phyloP scores from a whole-genome alignment of 2,329 filamentous ascomycete genomes.

The Aspergillus persii region DNA sequence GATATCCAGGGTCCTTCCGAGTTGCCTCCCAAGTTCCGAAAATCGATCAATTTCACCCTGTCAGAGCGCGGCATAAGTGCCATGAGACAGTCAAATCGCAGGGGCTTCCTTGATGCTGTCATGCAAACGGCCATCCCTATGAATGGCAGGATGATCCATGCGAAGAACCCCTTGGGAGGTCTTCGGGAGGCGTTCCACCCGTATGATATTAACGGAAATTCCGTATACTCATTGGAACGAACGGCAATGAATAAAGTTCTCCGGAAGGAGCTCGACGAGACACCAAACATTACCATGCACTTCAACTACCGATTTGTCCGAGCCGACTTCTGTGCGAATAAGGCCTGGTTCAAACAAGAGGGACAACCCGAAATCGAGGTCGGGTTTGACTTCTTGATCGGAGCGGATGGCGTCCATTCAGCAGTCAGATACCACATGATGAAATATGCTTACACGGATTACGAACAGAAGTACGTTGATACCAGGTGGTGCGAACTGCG shows the following conservation, averaged over 20 bases:
- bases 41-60: slow-evolving; percentile 93
- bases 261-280: slow-evolving; percentile 75
- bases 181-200: slow-evolving; percentile 77
- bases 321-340: slow-evolving; percentile 74
- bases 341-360: slow-evolving; percentile 79
- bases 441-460: slow-evolving; percentile 90
- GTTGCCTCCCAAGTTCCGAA: slow-evolving; percentile 87
- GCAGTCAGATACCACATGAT: slow-evolving; percentile 89
- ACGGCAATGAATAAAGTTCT: slow-evolving; percentile 78
- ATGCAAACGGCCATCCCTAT: slow-evolving; percentile 82
- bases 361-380: slow-evolving; percentile 73
- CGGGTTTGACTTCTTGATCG: slow-evolving; percentile 85
- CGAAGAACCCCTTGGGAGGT: slow-evolving; percentile 58
- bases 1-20: slow-evolving; percentile 83
- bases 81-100: slow-evolving; percentile 67
- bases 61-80: slow-evolving; percentile 93
- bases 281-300: slow-evolving; percentile 86
- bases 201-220: slow-evolving; percentile 86
- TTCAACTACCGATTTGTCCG: slow-evolving; percentile 94
- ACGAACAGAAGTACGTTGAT: slow-evolving; percentile 92
- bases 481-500: slow-evolving; percentile 96
- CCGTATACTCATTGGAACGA: slow-evolving; percentile 82
- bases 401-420: slow-evolving; percentile 93
- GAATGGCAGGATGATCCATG: slow-evolving; percentile 95
- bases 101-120: slow-evolving; percentile 69